phyloP scores from a whole-genome alignment of 805 yeast genomes.

The Candida chauliodis region DNA sequence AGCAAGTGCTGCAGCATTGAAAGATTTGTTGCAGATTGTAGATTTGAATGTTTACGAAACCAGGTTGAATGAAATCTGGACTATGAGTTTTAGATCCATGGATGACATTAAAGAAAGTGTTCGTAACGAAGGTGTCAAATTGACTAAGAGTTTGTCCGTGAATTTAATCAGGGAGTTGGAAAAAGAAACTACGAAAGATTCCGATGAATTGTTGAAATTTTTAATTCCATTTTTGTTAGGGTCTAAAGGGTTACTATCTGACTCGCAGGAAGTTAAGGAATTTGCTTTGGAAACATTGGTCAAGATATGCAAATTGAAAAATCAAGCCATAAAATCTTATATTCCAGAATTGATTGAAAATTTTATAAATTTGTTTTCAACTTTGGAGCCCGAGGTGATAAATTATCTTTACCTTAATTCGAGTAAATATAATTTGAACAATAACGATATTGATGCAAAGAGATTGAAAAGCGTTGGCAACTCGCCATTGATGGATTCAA shows the following conservation, averaged over 20 bases:
- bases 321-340: conserved; percentile 59
- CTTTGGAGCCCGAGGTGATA: conserved; percentile 85
- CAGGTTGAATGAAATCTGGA: conserved; percentile 70
- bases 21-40: conserved; percentile 64
- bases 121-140: conserved; percentile 67
- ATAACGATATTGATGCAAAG: conserved; percentile 71
- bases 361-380: conserved; percentile 69
- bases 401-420: conserved; percentile 87
- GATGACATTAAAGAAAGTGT: conserved; percentile 96
- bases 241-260: conserved; percentile 72
- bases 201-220: conserved; percentile 45
- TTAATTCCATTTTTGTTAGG: conserved; percentile 81
- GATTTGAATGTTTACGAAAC: conserved; percentile 50
- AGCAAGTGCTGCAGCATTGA: conserved; percentile 72
- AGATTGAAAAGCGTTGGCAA: conserved; percentile 68
- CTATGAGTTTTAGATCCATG: conserved; percentile 79
- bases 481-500: conserved; percentile 87
- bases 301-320: conserved; percentile 63
- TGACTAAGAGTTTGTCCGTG: conserved; percentile 65
- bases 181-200: conserved; percentile 29
- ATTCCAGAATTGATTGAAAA: conserved; percentile 68
- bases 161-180: conserved; percentile 58
- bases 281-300: conserved; percentile 77
- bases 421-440: conserved; percentile 73
- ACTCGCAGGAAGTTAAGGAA: conserved; percentile 76